Percentiles rank a stretch among this genome's conserved stretches.
These are phyloP conservation scores for Corymbia maculata DNA, from an alignment of 345 rosid species.

Conservation along the genomic window DNA sequence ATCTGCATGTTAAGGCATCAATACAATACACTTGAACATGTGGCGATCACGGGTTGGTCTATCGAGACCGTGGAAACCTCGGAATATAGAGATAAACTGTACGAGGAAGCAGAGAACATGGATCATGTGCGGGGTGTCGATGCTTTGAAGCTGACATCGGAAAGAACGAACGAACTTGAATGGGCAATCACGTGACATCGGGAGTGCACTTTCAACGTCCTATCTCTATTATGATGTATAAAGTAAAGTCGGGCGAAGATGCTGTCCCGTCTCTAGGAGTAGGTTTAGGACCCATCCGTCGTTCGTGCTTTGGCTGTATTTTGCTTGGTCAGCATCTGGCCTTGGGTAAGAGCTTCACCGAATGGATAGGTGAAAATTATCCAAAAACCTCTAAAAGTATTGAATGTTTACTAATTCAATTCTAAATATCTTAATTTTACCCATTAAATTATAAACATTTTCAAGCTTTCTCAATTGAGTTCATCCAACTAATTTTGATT, in stretches of 20 bases:
- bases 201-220: background rate
- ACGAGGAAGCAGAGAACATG: background rate
- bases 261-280: background rate
- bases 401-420: no score
- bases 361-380: no score
- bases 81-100: background rate
- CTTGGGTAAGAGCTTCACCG: background rate
- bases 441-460: fast-evolving
- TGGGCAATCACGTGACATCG: background rate
- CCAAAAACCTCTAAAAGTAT: no score
- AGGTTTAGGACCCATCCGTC: background rate
- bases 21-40: background rate
- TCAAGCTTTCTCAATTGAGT: no score
- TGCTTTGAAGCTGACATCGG: background rate
- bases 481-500: fast-evolving
- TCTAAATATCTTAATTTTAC: no score
- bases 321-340: background rate
- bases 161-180: background rate
- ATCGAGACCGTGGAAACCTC: background rate
- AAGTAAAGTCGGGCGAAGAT: background rate
- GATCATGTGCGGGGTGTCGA: background rate
- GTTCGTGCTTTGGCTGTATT: background rate
- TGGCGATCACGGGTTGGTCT: background rate
- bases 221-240: background rate
- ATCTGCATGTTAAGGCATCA: background rate